phyloP scores from a whole-genome alignment of 2,329 filamentous ascomycete species.

The Nannizziopsis barbatae region DNA sequence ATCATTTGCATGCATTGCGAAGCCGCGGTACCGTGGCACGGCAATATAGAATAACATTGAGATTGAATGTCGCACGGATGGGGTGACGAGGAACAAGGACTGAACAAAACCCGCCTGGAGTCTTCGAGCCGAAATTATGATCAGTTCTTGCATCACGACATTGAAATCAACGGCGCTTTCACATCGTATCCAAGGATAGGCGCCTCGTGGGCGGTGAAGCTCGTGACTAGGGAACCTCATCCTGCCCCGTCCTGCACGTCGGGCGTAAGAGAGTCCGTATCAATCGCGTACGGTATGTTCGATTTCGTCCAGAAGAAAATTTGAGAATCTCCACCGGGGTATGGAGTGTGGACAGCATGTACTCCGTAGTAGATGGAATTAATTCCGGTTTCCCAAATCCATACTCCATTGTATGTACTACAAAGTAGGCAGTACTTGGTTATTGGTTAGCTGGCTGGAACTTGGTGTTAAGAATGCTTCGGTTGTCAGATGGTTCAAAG shows the following conservation, averaged over 20 bases:
- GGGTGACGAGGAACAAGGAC: neutral
- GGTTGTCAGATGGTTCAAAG: neutral
- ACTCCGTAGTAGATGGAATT: too few species aligned
- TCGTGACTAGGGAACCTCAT: neutral
- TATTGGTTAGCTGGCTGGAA: too few species aligned
- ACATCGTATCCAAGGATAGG: conserved; percentile 3
- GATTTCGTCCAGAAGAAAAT: neutral
- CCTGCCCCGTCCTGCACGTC: too few species aligned
- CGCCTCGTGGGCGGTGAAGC: conserved; percentile 9
- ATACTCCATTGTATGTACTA: too few species aligned
- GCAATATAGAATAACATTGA: neutral
- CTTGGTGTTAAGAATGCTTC: too few species aligned
- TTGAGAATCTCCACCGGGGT: neutral
- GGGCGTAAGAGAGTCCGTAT: too few species aligned
- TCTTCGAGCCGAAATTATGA: conserved; percentile 2
- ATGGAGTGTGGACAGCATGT: too few species aligned
- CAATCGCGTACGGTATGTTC: neutral
- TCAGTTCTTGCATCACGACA: neutral
- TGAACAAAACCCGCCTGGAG: conserved; percentile 4
- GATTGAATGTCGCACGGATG: neutral
- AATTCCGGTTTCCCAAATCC: too few species aligned
- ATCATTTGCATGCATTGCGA: too few species aligned
- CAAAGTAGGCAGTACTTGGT: too few species aligned
- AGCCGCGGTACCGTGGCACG: neutral
- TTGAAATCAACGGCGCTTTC: conserved; percentile 1